phyloP scores from a whole-genome alignment of 1,139 yeast genomes.

The Arxiozyma telluris region DNA sequence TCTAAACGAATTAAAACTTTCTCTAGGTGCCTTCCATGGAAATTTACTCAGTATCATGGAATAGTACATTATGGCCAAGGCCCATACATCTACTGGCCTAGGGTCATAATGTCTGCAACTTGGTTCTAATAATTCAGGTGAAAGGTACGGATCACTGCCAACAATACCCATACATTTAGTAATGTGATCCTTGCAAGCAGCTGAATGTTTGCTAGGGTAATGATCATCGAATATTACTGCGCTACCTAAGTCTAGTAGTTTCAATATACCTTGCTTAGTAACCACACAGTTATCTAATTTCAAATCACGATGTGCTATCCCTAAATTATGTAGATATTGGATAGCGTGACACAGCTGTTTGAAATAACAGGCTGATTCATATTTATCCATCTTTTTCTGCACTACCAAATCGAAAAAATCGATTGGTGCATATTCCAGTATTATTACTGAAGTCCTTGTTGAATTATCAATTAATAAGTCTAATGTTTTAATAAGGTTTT shows the following conservation, averaged over 20 bases:
- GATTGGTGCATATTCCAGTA: slow-evolving; percentile 68
- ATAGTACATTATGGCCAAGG: slow-evolving; percentile 65
- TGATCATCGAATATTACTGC: slow-evolving; percentile 47
- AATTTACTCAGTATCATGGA: slow-evolving; percentile 65
- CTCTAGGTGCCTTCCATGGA: slow-evolving; percentile 67
- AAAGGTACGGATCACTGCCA: slow-evolving; percentile 74
- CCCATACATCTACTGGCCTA: slow-evolving; percentile 68
- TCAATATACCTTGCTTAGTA: slow-evolving; percentile 48
- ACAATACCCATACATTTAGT: slow-evolving; percentile 46
- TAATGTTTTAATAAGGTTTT: slow-evolving; percentile 54
- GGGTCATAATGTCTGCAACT: slow-evolving; percentile 46
- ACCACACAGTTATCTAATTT: slow-evolving; percentile 76
- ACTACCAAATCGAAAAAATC: slow-evolving; percentile 72
- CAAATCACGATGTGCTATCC: slow-evolving; percentile 69
- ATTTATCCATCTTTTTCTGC: slow-evolving; percentile 54
- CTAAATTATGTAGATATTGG: slow-evolving; percentile 51
- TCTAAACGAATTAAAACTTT: slow-evolving; percentile 44
- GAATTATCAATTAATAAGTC: slow-evolving; percentile 55
- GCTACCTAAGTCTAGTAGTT: slow-evolving; percentile 70
- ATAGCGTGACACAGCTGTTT: slow-evolving; percentile 60
- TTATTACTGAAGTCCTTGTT: slow-evolving; percentile 42
- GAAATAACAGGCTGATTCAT: slow-evolving; percentile 59
- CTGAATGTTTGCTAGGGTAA: slow-evolving; percentile 30
- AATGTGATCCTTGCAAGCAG: slow-evolving; percentile 30
- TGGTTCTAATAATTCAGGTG: slow-evolving; percentile 57